These are phyloP conservation scores for Acacia melanoxylon DNA, from an alignment of 306 rosid species.

Conservation along the genomic window DNA sequence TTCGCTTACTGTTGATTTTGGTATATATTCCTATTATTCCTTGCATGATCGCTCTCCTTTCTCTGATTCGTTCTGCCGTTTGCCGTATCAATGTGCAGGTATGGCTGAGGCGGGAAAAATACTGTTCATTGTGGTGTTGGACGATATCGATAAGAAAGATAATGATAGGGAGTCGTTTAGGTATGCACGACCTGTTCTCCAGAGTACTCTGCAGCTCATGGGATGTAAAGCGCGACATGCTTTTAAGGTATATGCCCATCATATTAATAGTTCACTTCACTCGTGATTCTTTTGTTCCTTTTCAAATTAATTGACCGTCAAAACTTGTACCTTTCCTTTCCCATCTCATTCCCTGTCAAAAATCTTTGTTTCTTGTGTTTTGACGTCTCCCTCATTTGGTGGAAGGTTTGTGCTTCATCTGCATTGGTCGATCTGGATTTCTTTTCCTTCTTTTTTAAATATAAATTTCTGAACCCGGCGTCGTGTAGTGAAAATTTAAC, in stretches of 20 bases:
- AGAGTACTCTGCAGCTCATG: conserved; percentile 85
- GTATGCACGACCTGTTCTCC: conserved; percentile 75
- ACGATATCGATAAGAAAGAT: conserved; percentile 37
- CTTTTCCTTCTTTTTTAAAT: neutral
- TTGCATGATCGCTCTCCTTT: neutral
- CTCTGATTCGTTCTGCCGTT: neutral
- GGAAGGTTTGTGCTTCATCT: neutral
- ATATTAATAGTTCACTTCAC: neutral
- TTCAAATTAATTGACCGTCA: neutral
- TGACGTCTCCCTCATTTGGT: neutral
- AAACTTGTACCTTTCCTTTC: neutral
- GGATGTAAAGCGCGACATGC: conserved; percentile 89
- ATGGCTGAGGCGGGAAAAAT: conserved; percentile 40
- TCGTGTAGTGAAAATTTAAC: conserved; percentile 10
- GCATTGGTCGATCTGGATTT: conserved; percentile 37
- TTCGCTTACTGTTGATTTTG: neutral
- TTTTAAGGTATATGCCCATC: conserved; percentile 53
- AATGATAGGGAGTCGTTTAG: conserved; percentile 45
- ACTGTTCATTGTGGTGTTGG: conserved; percentile 77
- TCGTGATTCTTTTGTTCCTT: neutral
- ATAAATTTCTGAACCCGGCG: neutral
- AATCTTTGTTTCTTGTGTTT: neutral
- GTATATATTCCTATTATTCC: neutral
- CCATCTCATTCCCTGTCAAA: neutral
- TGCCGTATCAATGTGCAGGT: conserved; percentile 14